These are phyloP conservation scores for Aspergillus udagawae DNA, from an alignment of 2,329 filamentous ascomycete genomes.

Conservation along the genomic window DNA sequence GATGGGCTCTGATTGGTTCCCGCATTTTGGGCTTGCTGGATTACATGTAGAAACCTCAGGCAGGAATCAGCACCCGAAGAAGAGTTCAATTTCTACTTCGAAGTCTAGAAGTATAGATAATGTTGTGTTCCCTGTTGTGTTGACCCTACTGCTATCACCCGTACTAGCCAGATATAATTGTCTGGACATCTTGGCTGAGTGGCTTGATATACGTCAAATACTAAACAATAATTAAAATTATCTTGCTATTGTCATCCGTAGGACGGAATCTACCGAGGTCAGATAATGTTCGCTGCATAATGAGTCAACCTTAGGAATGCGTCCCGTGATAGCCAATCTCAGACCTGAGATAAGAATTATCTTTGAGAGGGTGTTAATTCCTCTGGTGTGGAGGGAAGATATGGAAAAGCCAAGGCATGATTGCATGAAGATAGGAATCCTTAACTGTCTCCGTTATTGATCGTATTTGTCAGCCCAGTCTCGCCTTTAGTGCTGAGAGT, in stretches of 20 bases:
- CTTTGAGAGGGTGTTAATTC: background rate
- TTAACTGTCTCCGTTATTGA: background rate
- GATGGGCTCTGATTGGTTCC: slow-evolving; percentile 3
- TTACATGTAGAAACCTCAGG: background rate
- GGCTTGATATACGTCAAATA: too few species aligned
- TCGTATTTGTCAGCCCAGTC: background rate
- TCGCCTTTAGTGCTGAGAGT: background rate
- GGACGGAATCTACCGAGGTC: background rate
- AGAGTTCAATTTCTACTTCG: background rate
- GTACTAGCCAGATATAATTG: too few species aligned
- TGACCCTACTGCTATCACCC: too few species aligned
- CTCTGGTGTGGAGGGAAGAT: background rate
- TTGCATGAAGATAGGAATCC: background rate
- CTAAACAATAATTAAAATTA: background rate
- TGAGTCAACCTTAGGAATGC: background rate
- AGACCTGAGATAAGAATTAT: background rate
- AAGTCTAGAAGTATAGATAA: too few species aligned
- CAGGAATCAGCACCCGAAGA: background rate
- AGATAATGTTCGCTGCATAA: background rate
- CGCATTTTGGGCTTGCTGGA: background rate
- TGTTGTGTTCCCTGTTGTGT: too few species aligned
- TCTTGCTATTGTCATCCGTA: background rate
- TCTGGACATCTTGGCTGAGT: too few species aligned
- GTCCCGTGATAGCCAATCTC: too few species aligned
- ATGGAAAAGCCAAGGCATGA: background rate